Percentiles rank a stretch among this genome's conserved stretches.
Conservation (phyloP, 306 rosid species). For the Parietaria judaica region DNA sequence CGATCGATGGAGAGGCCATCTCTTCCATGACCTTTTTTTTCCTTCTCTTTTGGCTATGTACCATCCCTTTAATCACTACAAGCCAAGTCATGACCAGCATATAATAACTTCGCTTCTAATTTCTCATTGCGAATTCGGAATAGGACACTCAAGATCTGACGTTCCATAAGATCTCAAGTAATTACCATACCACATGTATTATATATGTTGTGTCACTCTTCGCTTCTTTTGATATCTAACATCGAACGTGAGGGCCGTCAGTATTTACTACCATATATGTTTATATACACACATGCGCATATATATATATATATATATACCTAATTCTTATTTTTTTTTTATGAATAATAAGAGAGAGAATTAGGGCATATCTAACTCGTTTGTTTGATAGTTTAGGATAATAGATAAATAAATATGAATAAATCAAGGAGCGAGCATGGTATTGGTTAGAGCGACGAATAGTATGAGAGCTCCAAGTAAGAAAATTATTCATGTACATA, state of each 20-base stretch:
- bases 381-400: no score
- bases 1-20: neutral
- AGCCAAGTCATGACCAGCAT: constrained; percentile 2
- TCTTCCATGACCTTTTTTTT: neutral
- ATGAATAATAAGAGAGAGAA: neutral
- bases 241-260: neutral
- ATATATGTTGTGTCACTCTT: neutral
- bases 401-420: no score
- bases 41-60: neutral
- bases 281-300: neutral
- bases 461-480: no score
- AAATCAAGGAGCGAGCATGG: no score
- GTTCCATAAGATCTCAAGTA: neutral
- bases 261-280: neutral
- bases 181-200: neutral
- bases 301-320: neutral
- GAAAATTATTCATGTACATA: no score
- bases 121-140: neutral
- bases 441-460: no score
- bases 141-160: constrained; percentile 8
- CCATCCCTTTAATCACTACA: constrained; percentile 4
- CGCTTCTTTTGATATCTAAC: constrained; percentile 3
- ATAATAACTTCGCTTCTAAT: neutral
- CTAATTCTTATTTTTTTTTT: neutral
- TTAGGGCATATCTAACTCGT: no score